phyloP scores from a whole-genome alignment of 1,284 basidiomycete genomes.

The Cerioporus squamosus region DNA sequence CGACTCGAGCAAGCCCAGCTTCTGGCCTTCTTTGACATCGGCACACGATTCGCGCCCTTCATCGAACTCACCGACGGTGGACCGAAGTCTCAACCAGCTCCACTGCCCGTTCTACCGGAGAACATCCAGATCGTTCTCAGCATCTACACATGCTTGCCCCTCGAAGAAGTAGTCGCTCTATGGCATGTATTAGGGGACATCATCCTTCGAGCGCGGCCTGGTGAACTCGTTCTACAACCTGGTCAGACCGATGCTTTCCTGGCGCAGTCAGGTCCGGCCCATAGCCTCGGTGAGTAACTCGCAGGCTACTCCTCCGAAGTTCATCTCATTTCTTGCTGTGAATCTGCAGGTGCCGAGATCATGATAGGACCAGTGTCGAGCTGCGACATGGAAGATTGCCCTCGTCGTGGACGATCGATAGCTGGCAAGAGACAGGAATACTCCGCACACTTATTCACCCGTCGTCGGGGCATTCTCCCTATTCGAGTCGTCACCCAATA shows the following conservation, averaged over 20 bases:
- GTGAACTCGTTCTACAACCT: neutral
- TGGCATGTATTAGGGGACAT: neutral
- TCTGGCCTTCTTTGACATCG: neutral
- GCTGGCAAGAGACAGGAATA: no score
- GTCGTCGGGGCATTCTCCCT: no score
- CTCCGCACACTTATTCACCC: no score
- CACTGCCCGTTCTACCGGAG: neutral
- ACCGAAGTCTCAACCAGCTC: neutral
- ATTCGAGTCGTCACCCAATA: neutral
- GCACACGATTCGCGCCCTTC: neutral
- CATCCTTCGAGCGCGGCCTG: neutral
- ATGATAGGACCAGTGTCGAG: no score
- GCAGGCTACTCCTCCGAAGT: no score
- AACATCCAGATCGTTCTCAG: neutral
- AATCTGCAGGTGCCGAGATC: no score
- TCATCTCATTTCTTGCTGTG: no score
- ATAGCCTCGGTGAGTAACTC: no score
- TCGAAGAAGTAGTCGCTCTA: neutral
- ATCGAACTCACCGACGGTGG: neutral
- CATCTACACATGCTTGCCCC: neutral
- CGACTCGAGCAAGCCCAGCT: neutral
- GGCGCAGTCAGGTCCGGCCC: no score
- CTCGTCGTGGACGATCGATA: no score
- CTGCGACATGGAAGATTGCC: no score
- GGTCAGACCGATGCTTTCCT: neutral